These are phyloP conservation scores for Xylariales sp. DNA, from an alignment of 2,329 filamentous ascomycete genomes.

Conservation along the genomic window DNA sequence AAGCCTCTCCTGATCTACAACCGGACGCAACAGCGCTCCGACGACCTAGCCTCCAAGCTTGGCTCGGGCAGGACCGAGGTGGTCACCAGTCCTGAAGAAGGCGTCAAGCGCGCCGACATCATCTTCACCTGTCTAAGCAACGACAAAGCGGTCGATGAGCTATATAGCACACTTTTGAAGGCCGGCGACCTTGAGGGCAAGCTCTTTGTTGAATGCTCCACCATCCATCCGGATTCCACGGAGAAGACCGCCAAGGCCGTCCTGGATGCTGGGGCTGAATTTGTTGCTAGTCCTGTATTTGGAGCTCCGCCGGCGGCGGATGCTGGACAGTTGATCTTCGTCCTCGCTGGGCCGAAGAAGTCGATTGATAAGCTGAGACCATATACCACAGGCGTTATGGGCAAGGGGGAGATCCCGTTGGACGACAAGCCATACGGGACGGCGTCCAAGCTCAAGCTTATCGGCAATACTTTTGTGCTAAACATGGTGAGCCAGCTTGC, in stretches of 20 bases:
- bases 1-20: constrained; percentile 76
- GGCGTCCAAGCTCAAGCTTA: constrained; percentile 69
- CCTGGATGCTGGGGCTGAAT: constrained; percentile 58
- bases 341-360: constrained; percentile 55
- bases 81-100: constrained; percentile 59
- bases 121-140: constrained; percentile 80
- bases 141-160: constrained; percentile 65
- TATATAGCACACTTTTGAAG: constrained; percentile 49
- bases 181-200: constrained; percentile 57
- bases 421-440: constrained; percentile 34
- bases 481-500: constrained; percentile 77
- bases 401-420: constrained; percentile 49
- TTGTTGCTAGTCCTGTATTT: constrained; percentile 69
- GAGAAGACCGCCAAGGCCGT: constrained; percentile 58
- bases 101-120: constrained; percentile 65
- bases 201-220: constrained; percentile 82
- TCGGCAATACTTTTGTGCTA: constrained; percentile 83
- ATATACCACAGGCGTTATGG: constrained; percentile 63
- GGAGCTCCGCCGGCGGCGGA: constrained; percentile 60
- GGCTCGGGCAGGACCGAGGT: constrained; percentile 59
- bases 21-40: constrained; percentile 63
- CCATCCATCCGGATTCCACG: constrained; percentile 78
- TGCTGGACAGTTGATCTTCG: constrained; percentile 59
- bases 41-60: constrained; percentile 58
- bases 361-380: constrained; percentile 58